These are phyloP conservation scores for Stephanocyclus meneghinianus DNA, from an alignment of 352 stramenopile species.

Conservation along the genomic window DNA sequence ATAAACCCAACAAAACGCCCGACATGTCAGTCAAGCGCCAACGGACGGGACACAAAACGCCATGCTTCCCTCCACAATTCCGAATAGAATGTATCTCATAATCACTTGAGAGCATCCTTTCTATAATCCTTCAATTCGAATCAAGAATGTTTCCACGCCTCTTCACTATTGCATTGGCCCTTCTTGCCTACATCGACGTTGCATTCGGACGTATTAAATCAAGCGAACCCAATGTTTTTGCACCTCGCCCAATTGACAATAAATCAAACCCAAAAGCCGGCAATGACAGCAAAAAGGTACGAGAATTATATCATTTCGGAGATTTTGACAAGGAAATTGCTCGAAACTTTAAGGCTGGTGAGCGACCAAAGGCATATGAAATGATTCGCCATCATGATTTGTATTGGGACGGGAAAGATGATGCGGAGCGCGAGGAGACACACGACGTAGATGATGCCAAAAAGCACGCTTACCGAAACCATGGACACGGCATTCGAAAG, in stretches of 20 bases:
- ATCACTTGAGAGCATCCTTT: neutral
- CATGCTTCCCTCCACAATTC: neutral
- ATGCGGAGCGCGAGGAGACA: neutral
- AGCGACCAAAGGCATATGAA: neutral
- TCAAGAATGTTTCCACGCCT: conserved; percentile 6
- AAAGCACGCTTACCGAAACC: no score
- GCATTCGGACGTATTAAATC: neutral
- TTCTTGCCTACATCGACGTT: conserved; percentile 7
- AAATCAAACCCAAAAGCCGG: neutral
- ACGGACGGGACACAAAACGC: no score
- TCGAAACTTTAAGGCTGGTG: neutral
- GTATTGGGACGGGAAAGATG: neutral
- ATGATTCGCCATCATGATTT: neutral
- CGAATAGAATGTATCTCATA: neutral
- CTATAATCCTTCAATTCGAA: no score
- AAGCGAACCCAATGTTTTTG: neutral
- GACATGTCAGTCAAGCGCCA: no score
- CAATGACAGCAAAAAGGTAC: neutral
- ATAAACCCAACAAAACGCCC: no score
- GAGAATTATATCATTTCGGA: neutral
- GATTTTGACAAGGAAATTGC: neutral
- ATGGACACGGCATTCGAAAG: neutral
- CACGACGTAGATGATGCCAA: no score
- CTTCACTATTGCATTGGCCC: conserved; percentile 2
- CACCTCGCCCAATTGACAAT: conserved; percentile 13